Base-by-base conservation (phyloP, 2,329 filamentous ascomycete genomes). In the Trichoderma semiorbis region DNA sequence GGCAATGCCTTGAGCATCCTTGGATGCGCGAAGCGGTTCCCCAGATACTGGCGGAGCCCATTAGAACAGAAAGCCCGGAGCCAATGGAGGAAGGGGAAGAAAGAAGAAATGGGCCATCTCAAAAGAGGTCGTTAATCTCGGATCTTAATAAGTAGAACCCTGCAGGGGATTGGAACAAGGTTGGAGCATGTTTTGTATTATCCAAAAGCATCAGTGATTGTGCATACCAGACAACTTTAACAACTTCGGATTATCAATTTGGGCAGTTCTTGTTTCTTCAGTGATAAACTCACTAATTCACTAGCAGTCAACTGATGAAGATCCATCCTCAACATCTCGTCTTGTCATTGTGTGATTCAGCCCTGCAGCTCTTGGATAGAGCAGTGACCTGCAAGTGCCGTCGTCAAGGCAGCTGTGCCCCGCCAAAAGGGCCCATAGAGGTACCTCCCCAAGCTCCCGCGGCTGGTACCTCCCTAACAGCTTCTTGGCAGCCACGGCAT, bases 1-100 rank as follows among this genome's bases (percentile, higher is more conserved):
- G 98, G 75, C 90, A 97, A 77, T 98, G 96, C 78, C 86, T 99
- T 11, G 85, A 92, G 75, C 96, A 99, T 79, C 94, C 95, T 0
- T 99, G 96, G 96, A 67, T 69, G 65, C 68, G 57, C 1, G 58
- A 63, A 12, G 32, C 43, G 16, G 39, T 10, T 18, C 26, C 43
- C 21, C 57, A 24, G 68, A 64, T 70, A 24, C 47, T 55, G n/a
- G 21, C n/a, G 39, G 60, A 66, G 30, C 14, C 21, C 3, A 66
- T 66, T 21, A 28, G 63, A 21, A 14, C 63, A 12, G 43, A 32
- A 55, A 66, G 63, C 30, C 63, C 63, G 5, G 63, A 55, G 3
- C n/a, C 63, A 55, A 66, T 66, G 47, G 47, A 24, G 11, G 47
- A 53, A 53, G n/a, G n/a, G 11, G 47, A 53, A 2, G 47, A 53